Base-by-base conservation (phyloP, 345 rosid species). In the Noccaea bulbosa region DNA sequence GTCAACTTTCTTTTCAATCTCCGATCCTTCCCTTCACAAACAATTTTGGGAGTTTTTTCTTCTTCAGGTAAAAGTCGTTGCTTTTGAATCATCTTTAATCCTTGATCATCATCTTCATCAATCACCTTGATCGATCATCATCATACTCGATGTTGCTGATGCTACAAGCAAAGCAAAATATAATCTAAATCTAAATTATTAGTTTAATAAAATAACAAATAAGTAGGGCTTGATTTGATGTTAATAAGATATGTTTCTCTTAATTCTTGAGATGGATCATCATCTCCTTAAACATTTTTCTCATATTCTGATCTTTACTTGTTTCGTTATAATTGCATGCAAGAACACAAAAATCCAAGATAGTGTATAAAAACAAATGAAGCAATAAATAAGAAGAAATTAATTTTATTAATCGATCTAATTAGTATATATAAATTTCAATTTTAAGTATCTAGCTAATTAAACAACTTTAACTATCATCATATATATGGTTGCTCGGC, bases 151-250 rank as follows among this genome's bases (percentile, higher is more conserved):
- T 37, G 12, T 72, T 82, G 82, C 79, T 82, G 71, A 67, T 77
- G 62, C 54, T 68, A 34, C 61, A 77, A 76, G 83, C 71, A 63
- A 82, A 83, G 74, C 46, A 73, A 73, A 43, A 69, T 69, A 51
- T 59, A 14, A 65, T 65, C 7, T 30, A 67, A 33, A 55, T 47
- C 60, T 52, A 38, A 47, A 60, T 15, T 33, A 68, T 44, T 6
- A 24, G 6, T 34, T 60, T 62, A 53, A 50, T 38, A 34, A 7
- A 34, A 4, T 20, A 53, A 61, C 5, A 60, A 41, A 9, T 35
- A 11, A 53, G 14, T 47, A 62, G 3, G n/a, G 30, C 3, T 32
- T 11, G 35, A 54, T 35, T 20, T 17, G 49, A 5, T 48, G 66
- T 11, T 52, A 30, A 22, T 43, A 43, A 44, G 2, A 34, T 10